These are phyloP conservation scores for Skeletonema costatum DNA, from an alignment of 108 stramenopile species.

Conservation along the genomic window DNA sequence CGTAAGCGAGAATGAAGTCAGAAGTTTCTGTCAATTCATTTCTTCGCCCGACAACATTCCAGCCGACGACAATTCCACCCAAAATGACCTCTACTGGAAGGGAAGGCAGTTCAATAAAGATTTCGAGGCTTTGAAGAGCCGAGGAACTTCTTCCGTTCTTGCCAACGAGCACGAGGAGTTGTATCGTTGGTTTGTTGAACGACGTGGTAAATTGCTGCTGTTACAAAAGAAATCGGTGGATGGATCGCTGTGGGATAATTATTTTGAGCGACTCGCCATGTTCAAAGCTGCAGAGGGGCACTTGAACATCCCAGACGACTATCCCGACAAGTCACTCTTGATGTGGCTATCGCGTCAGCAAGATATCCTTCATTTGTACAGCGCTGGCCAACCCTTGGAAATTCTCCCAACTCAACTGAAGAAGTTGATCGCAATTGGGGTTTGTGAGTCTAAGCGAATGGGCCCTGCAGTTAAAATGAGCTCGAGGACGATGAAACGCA, in stretches of 20 bases:
- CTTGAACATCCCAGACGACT: conserved; percentile 27
- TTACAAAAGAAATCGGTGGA: not conserved
- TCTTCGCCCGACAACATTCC: conserved; percentile 21
- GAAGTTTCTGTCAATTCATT: conserved; percentile 10
- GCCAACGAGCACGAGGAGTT: conserved; percentile 29
- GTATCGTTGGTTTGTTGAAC: conserved; percentile 40
- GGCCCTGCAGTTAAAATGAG: conserved; percentile 6
- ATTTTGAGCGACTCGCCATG: conserved; percentile 30
- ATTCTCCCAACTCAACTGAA: conserved; percentile 29
- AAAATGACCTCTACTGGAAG: conserved; percentile 12
- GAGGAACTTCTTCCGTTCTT: conserved; percentile 18
- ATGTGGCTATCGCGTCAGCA: conserved; percentile 39
- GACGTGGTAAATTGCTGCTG: conserved; percentile 16
- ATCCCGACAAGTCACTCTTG: conserved; percentile 34
- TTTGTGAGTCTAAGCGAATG: conserved; percentile 20
- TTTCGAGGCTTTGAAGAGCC: conserved; percentile 9
- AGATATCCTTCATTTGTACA: conserved; percentile 32
- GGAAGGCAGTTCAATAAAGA: not conserved
- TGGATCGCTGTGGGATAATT: conserved; percentile 29
- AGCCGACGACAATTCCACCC: not conserved
- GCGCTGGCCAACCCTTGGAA: conserved; percentile 13
- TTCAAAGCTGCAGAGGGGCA: conserved; percentile 32
- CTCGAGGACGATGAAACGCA: conserved; percentile 16
- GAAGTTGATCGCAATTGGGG: conserved; percentile 29
- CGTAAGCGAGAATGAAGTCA: not conserved